A percentile compares a stretch with the other conserved stretches of the same genome.
Evolutionary conservation across 768 basidiomycete genomes (phyloP).

Genomic region (Russula griseocarnosa): DNA sequence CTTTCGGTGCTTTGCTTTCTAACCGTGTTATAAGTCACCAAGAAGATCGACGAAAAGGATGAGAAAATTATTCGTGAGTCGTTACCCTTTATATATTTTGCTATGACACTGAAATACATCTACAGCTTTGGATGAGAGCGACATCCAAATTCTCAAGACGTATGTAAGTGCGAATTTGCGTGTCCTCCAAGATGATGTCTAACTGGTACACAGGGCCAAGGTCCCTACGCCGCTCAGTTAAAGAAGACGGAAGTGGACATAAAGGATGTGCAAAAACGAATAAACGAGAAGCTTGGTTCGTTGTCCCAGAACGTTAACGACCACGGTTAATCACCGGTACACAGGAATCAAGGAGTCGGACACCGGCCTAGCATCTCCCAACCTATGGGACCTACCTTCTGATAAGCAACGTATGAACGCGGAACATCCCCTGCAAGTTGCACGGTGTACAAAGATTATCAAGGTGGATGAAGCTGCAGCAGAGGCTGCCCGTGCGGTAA

Average conservation of each 20-base stretch:
- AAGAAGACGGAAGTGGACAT: constrained; percentile 91
- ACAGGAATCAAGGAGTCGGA: constrained; percentile 95
- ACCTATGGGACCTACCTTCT: constrained; percentile 94
- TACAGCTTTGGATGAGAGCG: constrained; percentile 91
- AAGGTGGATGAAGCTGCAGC: constrained; percentile 72
- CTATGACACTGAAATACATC: constrained; percentile 20
- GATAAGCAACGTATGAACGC: constrained; percentile 88
- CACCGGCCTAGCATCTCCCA: constrained; percentile 94
- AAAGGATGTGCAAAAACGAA: constrained; percentile 93
- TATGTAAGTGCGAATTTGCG: constrained; percentile 55
- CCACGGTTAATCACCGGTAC: background rate
- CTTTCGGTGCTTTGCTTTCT: background rate
- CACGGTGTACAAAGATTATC: constrained; percentile 98
- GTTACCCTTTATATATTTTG: background rate
- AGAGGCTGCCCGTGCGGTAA: constrained; percentile 72
- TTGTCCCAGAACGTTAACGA: constrained; percentile 2
- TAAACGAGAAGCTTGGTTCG: constrained; percentile 95
- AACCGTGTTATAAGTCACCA: constrained; percentile 55
- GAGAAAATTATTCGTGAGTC: constrained; percentile 74
- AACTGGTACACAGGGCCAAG: constrained; percentile 73
- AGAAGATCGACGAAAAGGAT: constrained; percentile 80
- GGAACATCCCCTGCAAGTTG: constrained; percentile 94
- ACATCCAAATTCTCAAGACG: constrained; percentile 98
- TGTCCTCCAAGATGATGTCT: constrained; percentile 1
- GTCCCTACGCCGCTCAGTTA: constrained; percentile 85